Base-by-base conservation (phyloP, 768 basidiomycete genomes). In the Auricularia sp. region DNA sequence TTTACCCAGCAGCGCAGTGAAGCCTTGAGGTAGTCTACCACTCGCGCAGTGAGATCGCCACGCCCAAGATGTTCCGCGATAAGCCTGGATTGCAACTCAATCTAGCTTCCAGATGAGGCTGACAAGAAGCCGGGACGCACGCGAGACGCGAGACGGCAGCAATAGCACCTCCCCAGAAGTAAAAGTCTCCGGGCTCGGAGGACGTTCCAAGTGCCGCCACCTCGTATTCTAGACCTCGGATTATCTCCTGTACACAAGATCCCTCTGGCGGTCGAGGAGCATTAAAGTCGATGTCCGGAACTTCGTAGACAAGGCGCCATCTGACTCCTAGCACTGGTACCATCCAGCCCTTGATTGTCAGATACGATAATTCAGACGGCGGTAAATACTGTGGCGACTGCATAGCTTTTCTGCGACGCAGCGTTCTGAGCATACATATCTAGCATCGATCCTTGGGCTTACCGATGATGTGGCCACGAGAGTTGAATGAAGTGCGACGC, bases 391-490 rank as follows among this genome's bases (percentile, higher is more conserved):
- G 74, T n/a, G 72, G 71, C 18, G 56, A 24, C 18, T 33, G 8
- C 6, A 59, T 21, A 33, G 56, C 21, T 18, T 59, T 59, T 4
- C 56, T 59, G 18, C 18, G 18, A 8, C 1, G 47, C 11, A 18
- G 47, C 47, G 18, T 51, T 14, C 6, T 21, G 21, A 21, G 47
- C 21, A 51, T 51, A 18, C 18, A 18, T 21, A 6, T 8, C 47
- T 8, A 51, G 16, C 21, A 18, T 6, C 18, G 18, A 18, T 6
- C 18, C 10, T 18, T 29, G 29, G 56, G 67, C 70, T 37, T 59
- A 73, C 75, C 75, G 68, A 65, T 76, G 75, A 63, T 76, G 75
- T 16, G 75, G 75, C 73, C 74, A 76, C 44, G 75, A 74, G 34
- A 76, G 68, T 67, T 74, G 70, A 16, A 76, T 68, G 47, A 75